Conservation (phyloP, 2,329 filamentous ascomycete species). For the Colletotrichum orchidophilum region DNA sequence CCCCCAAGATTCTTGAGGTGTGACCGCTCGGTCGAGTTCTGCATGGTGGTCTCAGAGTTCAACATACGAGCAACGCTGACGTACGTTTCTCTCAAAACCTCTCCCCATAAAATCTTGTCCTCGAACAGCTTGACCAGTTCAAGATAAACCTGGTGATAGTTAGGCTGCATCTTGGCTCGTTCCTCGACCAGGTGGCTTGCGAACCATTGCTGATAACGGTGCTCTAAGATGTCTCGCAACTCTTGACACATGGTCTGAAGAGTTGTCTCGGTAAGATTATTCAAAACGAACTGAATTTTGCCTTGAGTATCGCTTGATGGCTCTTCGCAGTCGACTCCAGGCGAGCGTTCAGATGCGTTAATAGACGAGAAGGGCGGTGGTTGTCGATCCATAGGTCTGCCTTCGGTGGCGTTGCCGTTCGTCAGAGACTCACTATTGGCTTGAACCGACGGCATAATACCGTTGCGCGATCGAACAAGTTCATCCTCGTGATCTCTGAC, state of each 20-base stretch:
- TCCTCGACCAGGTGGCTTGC: conserved; percentile 94
- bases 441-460: conserved; percentile 48
- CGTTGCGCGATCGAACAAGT: conserved; percentile 64
- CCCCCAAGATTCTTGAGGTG: conserved; percentile 93
- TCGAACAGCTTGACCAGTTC: conserved; percentile 87
- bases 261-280: conserved; percentile 94
- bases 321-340: conserved; percentile 76
- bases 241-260: conserved; percentile 85
- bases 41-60: conserved; percentile 88
- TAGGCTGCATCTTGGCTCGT: conserved; percentile 95
- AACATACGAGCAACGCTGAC: conserved; percentile 86
- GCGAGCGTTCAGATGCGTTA: conserved; percentile 75
- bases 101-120: conserved; percentile 81
- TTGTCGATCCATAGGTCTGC: conserved; percentile 65
- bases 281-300: conserved; percentile 93
- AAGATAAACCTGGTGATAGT: conserved; percentile 93
- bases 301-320: conserved; percentile 88
- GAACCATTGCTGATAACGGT: conserved; percentile 94
- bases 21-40: conserved; percentile 82
- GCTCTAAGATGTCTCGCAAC: conserved; percentile 79
- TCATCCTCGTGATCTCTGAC: conserved; percentile 75
- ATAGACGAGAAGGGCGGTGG: conserved; percentile 81
- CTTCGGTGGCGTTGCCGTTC: conserved; percentile 78
- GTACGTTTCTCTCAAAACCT: conserved; percentile 94
- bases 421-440: conserved; percentile 61